Evolutionary conservation across 2,329 filamentous ascomycete genomes (phyloP).

Genomic region (Pleurostoma richardsiae): DNA sequence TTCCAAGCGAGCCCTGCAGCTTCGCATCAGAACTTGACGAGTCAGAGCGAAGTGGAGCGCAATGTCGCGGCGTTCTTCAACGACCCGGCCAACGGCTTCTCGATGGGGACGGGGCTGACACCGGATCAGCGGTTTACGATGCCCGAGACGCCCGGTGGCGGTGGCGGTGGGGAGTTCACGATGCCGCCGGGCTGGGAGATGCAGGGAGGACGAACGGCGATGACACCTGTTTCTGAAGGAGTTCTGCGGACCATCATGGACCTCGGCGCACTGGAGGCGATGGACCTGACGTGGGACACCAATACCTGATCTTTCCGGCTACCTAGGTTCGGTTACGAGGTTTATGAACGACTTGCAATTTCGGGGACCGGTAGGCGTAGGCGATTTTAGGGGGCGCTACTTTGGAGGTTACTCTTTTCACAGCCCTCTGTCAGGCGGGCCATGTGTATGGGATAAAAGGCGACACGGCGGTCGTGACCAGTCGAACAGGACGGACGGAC

Average conservation of each 20-base stretch:
- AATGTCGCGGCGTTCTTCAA: conserved; percentile 32
- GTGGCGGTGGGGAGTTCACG: conserved; percentile 25
- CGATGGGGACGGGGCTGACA: conserved; percentile 25
- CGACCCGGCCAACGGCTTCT: conserved; percentile 27
- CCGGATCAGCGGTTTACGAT: conserved; percentile 27
- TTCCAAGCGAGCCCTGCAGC: conserved; percentile 48
- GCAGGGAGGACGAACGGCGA: conserved; percentile 34
- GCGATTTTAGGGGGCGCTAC: too few species aligned
- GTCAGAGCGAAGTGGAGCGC: conserved; percentile 29
- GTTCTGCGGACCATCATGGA: conserved; percentile 53
- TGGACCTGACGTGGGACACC: conserved; percentile 47
- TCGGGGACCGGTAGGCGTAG: too few species aligned
- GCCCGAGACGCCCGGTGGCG: conserved; percentile 23
- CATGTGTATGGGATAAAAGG: too few species aligned
- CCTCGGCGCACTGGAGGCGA: conserved; percentile 55
- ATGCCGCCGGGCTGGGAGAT: conserved; percentile 39
- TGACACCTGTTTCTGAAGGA: conserved; percentile 53
- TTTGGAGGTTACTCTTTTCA: too few species aligned
- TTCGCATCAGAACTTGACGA: conserved; percentile 14
- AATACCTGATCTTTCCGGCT: conserved; percentile 7
- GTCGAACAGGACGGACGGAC: too few species aligned
- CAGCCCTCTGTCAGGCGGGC: too few species aligned
- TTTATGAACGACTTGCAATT: not conserved
- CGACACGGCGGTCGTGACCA: too few species aligned
- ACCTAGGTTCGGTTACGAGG: conserved; percentile 9